phyloP scores from a whole-genome alignment of 225 moss, liverwort and hornwort genomes.

The Pseudisothecium myosuroides region DNA sequence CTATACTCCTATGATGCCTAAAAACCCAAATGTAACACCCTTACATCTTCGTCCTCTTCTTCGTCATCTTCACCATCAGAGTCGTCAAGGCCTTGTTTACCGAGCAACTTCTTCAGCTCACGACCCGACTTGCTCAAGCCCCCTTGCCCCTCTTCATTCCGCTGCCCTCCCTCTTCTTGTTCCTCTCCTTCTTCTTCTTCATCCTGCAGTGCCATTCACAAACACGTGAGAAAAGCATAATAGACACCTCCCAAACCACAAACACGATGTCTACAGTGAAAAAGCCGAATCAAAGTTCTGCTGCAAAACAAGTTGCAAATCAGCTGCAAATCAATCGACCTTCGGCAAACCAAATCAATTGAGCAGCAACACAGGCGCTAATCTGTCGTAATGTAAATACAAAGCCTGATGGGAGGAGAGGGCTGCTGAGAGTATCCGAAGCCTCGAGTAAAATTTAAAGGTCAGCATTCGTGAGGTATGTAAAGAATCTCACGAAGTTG shows the following conservation, averaged over 20 bases:
- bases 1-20: background rate
- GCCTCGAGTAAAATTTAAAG: background rate
- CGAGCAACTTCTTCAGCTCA: conserved; percentile 90
- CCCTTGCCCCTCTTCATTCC: conserved; percentile 69
- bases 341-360: background rate
- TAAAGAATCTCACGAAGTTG: background rate
- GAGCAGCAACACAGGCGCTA: background rate
- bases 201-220: conserved; percentile 18
- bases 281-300: background rate
- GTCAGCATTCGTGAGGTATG: background rate
- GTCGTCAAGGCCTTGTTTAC: conserved; percentile 85
- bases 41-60: conserved; percentile 97
- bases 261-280: background rate
- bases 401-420: background rate
- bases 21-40: background rate
- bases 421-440: background rate
- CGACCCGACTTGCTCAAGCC: conserved; percentile 98
- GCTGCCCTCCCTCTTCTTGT: conserved; percentile 64
- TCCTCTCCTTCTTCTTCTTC: conserved; percentile 98
- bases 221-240: background rate
- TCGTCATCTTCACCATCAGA: conserved; percentile 92
- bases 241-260: background rate
- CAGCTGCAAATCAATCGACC: background rate
- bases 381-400: background rate
- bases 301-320: background rate